Evolutionary conservation across 2,329 filamentous ascomycete genomes (phyloP).

Genomic region (Curvularia lunata): DNA sequence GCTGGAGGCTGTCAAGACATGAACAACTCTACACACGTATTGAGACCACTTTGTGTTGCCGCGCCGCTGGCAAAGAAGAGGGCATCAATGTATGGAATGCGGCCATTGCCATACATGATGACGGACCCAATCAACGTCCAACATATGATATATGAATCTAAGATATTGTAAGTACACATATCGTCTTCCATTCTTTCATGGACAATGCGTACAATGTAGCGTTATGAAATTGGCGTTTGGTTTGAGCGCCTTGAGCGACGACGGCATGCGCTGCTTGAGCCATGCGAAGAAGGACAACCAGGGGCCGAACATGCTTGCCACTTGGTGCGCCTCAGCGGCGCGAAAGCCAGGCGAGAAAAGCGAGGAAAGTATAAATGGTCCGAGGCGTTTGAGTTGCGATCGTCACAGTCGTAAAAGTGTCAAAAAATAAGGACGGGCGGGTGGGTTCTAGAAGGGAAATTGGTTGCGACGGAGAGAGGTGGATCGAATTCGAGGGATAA

Average conservation of each 20-base stretch:
- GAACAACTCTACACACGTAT: slow-evolving; percentile 61
- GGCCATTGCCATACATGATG: slow-evolving; percentile 70
- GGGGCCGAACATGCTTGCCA: slow-evolving; percentile 39
- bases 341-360: neutral
- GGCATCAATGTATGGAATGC: slow-evolving; percentile 81
- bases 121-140: slow-evolving; percentile 77
- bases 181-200: too few relatives aligned
- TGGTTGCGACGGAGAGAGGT: slow-evolving; percentile 11
- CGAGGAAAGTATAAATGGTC: neutral
- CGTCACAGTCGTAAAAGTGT: neutral
- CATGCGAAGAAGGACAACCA: slow-evolving; percentile 40
- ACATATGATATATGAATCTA: slow-evolving; percentile 81
- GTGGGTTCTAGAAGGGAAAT: neutral
- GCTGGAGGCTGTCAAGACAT: slow-evolving; percentile 8
- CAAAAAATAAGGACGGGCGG: too few relatives aligned
- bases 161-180: slow-evolving; percentile 13
- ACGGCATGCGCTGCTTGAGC: slow-evolving; percentile 37
- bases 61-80: slow-evolving; percentile 86
- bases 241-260: slow-evolving; percentile 38
- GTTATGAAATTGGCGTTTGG: slow-evolving; percentile 83
- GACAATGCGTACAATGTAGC: slow-evolving; percentile 66
- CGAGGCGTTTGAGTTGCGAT: neutral
- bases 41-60: slow-evolving; percentile 91
- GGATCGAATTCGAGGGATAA: slow-evolving; percentile 5
- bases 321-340: slow-evolving; percentile 2